phyloP scores from a whole-genome alignment of 306 rosid species.

The Vigna trinervia region DNA sequence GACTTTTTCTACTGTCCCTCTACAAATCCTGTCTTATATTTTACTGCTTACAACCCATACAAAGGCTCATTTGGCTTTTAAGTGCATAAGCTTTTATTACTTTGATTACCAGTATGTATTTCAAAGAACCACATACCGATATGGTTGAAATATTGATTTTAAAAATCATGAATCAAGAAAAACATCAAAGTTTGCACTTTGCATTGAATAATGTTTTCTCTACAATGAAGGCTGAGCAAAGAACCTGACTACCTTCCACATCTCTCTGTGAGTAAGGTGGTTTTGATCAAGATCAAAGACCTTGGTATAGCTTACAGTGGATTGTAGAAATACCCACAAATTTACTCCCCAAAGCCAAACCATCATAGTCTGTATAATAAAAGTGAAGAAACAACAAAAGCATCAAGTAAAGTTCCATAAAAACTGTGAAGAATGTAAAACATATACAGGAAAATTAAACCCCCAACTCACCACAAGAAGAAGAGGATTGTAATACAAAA shows the following conservation, averaged over 20 bases:
- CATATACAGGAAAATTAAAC: constrained; percentile 29
- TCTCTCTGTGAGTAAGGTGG: constrained; percentile 87
- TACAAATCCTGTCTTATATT: constrained; percentile 21
- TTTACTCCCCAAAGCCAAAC: constrained; percentile 99
- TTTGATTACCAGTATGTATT: constrained; percentile 8
- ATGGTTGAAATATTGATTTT: constrained; percentile 20
- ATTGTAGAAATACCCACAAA: constrained; percentile 85
- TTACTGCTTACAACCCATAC: constrained; percentile 2
- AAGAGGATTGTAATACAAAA: constrained; percentile 94
- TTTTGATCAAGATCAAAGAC: constrained; percentile 89
- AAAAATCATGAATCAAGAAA: constrained; percentile 34
- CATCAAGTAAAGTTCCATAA: constrained; percentile 35
- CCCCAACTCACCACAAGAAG: constrained; percentile 83
- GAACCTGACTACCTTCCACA: constrained; percentile 84
- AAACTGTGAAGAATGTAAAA: background rate
- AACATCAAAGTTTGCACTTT: constrained; percentile 16
- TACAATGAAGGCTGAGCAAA: constrained; percentile 38
- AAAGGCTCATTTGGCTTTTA: constrained; percentile 14
- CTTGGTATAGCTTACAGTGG: constrained; percentile 75
- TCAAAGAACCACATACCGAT: constrained; percentile 3
- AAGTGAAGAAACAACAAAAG: constrained; percentile 37
- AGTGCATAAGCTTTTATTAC: constrained; percentile 11
- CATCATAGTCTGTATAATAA: constrained; percentile 76
- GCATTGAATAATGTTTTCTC: constrained; percentile 34
- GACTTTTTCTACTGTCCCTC: background rate